Evolutionary conservation across 192 early-diverging fungal species (phyloP).

Genomic region (Entomortierella beljakovae): DNA sequence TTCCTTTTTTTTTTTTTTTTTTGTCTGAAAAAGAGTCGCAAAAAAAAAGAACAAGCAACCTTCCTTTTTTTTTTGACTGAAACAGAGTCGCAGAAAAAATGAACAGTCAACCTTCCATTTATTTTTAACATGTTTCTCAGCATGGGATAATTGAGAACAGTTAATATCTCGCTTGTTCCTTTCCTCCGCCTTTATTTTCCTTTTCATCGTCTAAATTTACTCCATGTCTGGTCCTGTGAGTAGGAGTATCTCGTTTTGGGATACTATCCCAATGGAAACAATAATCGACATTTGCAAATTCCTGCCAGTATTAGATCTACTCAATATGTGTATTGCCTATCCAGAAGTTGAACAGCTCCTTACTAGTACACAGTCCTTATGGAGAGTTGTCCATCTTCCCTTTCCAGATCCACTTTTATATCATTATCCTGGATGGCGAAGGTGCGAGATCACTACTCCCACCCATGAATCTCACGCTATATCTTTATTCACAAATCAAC

Average conservation of each 20-base stretch:
- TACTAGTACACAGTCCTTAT: conserved; percentile 5
- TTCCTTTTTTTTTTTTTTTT: too few relatives aligned
- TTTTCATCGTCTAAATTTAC: too few relatives aligned
- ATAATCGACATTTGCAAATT: conserved; percentile 17
- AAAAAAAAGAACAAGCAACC: too few relatives aligned
- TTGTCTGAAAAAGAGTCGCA: too few relatives aligned
- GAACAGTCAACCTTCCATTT: too few relatives aligned
- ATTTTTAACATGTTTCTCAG: neutral
- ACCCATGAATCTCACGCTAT: neutral
- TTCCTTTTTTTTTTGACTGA: too few relatives aligned
- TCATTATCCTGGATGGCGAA: conserved; percentile 36
- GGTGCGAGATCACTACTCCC: neutral
- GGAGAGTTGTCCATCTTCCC: conserved; percentile 21
- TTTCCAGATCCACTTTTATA: conserved; percentile 29
- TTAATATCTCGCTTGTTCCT: neutral
- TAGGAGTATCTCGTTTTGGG: conserved; percentile 13
- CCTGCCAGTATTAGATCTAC: conserved; percentile 22
- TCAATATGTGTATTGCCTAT: conserved; percentile 29
- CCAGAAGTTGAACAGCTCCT: conserved; percentile 16
- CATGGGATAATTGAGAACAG: neutral
- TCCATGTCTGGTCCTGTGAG: too few relatives aligned
- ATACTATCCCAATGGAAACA: conserved; percentile 19
- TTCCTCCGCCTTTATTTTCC: neutral
- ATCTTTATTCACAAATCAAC: too few relatives aligned
- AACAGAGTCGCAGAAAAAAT: too few relatives aligned